Percentiles rank a stretch among this genome's conserved stretches.
Evolutionary conservation across 2,329 filamentous ascomycete genomes (phyloP).

Genomic region (Aureobasidium sp.): DNA sequence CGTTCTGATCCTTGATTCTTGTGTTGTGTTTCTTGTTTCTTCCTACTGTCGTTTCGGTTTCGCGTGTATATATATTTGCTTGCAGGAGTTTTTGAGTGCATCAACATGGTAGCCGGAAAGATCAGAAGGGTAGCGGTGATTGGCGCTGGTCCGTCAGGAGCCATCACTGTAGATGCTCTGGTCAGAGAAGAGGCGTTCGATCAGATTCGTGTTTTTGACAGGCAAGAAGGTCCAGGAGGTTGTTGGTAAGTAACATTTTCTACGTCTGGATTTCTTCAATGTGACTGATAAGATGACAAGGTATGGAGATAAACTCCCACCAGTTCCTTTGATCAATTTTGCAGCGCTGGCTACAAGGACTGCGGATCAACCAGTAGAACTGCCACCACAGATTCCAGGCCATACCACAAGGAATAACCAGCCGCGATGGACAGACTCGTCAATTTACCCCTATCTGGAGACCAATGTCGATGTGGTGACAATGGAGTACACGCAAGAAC

Average conservation of each 20-base stretch:
- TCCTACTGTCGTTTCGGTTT: background rate
- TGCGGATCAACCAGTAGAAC: conserved; percentile 54
- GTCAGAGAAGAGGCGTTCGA: conserved; percentile 66
- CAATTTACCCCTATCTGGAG: conserved; percentile 69
- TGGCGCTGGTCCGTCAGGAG: conserved; percentile 66
- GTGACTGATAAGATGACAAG: conserved; percentile 6
- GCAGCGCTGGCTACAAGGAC: conserved; percentile 49
- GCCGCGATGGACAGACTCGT: conserved; percentile 62
- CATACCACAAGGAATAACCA: conserved; percentile 46
- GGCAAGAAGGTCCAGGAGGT: conserved; percentile 65
- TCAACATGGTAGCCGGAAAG: background rate
- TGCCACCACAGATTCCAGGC: conserved; percentile 56
- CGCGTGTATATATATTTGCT: background rate
- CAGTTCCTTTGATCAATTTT: conserved; percentile 51
- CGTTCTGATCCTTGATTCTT: background rate
- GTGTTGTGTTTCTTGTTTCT: background rate
- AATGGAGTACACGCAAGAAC: conserved; percentile 68
- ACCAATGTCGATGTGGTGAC: conserved; percentile 67
- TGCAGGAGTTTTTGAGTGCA: background rate
- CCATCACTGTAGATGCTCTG: conserved; percentile 67
- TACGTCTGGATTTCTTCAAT: conserved; percentile 24
- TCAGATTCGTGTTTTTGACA: conserved; percentile 67
- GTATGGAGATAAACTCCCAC: conserved; percentile 34
- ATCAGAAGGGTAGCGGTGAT: conserved; percentile 61
- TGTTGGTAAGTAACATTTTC: conserved; percentile 58